phyloP scores from a whole-genome alignment of 371 early-diverging fungal genomes.

The Mucor plumbeus region DNA sequence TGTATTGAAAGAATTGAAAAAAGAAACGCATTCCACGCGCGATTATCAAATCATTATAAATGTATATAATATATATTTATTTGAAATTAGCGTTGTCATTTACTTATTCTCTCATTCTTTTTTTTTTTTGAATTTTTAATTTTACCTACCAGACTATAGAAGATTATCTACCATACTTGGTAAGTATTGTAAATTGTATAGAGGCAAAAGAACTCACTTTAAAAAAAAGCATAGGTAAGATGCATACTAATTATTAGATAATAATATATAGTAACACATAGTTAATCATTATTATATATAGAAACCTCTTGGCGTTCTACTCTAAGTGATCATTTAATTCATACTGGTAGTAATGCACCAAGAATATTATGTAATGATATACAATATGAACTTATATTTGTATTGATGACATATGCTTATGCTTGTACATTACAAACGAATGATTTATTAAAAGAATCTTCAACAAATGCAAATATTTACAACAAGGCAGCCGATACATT shows the following conservation, averaged over 20 bases:
- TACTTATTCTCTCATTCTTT: not conserved
- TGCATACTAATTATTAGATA: not conserved
- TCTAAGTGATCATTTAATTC: constrained; percentile 55
- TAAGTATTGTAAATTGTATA: constrained; percentile 58
- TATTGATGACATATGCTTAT: constrained; percentile 63
- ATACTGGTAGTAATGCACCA: constrained; percentile 64
- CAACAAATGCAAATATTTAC: constrained; percentile 12
- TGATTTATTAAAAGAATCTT: constrained; percentile 30
- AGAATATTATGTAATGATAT: constrained; percentile 59
- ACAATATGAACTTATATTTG: constrained; percentile 66
- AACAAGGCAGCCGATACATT: constrained; percentile 61
- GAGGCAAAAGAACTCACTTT: constrained; percentile 53
- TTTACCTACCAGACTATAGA: constrained; percentile 70
- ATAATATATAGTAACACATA: not conserved
- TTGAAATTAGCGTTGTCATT: not conserved
- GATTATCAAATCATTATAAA: constrained; percentile 59
- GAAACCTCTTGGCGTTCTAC: constrained; percentile 72
- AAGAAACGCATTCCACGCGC: constrained; percentile 53
- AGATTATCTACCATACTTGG: constrained; percentile 67
- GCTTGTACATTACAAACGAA: constrained; percentile 49
- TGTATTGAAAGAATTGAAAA: constrained; percentile 62
- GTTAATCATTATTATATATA: constrained; percentile 21
- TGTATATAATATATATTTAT: constrained; percentile 27
- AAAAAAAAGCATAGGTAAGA: constrained; percentile 45
- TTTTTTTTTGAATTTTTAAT: too few species aligned